Percentiles rank a stretch among this genome's conserved stretches.
Evolutionary conservation across 1,139 yeast species (phyloP).

Genomic region (Pichia norvegensis): DNA sequence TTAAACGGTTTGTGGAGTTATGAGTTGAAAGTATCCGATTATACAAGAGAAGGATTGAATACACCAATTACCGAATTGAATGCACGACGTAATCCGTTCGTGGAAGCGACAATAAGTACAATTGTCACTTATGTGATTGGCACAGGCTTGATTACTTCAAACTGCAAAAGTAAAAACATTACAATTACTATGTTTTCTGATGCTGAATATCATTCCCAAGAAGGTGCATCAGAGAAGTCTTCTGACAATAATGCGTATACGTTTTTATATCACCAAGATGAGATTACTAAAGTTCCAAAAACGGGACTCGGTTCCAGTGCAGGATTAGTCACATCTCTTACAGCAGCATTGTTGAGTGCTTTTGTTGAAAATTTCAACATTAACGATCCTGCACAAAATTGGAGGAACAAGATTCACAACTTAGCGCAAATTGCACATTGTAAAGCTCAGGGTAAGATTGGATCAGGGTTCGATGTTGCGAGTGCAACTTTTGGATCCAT

Average conservation of each 20-base stretch:
- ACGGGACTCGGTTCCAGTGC: slow-evolving; percentile 97
- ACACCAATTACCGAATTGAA: slow-evolving; percentile 13
- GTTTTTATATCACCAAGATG: slow-evolving; percentile 53
- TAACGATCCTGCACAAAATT: slow-evolving; percentile 17
- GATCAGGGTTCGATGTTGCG: slow-evolving; percentile 96
- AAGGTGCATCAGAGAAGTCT: slow-evolving; percentile 31
- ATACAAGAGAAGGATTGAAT: neutral
- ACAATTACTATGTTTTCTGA: slow-evolving; percentile 69
- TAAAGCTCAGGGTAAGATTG: slow-evolving; percentile 87
- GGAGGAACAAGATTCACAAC: slow-evolving; percentile 50
- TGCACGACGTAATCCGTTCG: slow-evolving; percentile 59
- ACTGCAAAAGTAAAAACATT: slow-evolving; percentile 28
- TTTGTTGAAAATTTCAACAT: slow-evolving; percentile 33
- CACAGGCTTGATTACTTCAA: slow-evolving; percentile 21
- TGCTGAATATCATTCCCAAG: slow-evolving; percentile 82
- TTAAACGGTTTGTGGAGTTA: slow-evolving; percentile 63
- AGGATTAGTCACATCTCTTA: slow-evolving; percentile 75
- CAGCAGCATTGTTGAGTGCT: slow-evolving; percentile 56
- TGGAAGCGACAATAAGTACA: slow-evolving; percentile 52
- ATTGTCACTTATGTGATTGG: slow-evolving; percentile 44
- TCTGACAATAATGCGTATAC: slow-evolving; percentile 32
- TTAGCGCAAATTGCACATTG: slow-evolving; percentile 87
- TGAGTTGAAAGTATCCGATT: slow-evolving; percentile 18
- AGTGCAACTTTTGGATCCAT: slow-evolving; percentile 92
- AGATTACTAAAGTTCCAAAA: slow-evolving; percentile 72